Conservation (phyloP, 2,329 filamentous ascomycete genomes). For the Epichloe hybrida region DNA sequence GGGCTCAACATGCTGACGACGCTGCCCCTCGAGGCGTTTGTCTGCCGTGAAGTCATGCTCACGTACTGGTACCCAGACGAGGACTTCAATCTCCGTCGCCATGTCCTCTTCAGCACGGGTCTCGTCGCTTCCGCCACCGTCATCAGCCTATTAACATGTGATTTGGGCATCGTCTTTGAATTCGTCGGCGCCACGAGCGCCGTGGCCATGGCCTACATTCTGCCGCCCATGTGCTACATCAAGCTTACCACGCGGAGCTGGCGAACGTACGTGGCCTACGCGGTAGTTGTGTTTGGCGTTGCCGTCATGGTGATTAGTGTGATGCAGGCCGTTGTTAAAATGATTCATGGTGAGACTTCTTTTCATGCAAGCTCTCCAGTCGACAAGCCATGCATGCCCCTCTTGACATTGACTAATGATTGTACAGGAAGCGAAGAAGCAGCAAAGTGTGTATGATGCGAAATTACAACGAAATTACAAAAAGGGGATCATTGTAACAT, state of each 20-base stretch:
- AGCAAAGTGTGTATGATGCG: constrained; percentile 5
- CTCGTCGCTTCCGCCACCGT: constrained; percentile 69
- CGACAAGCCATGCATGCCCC: too few relatives aligned
- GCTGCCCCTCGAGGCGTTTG: constrained; percentile 89
- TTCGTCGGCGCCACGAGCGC: constrained; percentile 91
- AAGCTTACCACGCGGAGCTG: constrained; percentile 71
- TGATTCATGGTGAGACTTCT: constrained; percentile 25
- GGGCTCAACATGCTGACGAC: constrained; percentile 98
- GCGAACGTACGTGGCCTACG: constrained; percentile 59
- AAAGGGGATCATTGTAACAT: too few relatives aligned
- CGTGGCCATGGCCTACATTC: constrained; percentile 84
- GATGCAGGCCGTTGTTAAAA: constrained; percentile 57
- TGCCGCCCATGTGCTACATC: constrained; percentile 90
- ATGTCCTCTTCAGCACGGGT: constrained; percentile 73
- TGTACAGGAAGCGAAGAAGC: constrained; percentile 7
- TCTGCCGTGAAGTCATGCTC: constrained; percentile 92
- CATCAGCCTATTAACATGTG: constrained; percentile 75
- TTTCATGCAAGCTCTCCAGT: too few relatives aligned
- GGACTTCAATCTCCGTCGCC: constrained; percentile 69
- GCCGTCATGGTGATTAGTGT: constrained; percentile 72
- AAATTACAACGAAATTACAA: too few relatives aligned
- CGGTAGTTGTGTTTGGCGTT: constrained; percentile 63
- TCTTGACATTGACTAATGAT: not conserved
- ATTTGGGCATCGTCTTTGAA: constrained; percentile 89
- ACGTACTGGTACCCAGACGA: constrained; percentile 61